Evolutionary conservation across 208 protist species (phyloP).

Genomic region (Phytomonas francai): DNA sequence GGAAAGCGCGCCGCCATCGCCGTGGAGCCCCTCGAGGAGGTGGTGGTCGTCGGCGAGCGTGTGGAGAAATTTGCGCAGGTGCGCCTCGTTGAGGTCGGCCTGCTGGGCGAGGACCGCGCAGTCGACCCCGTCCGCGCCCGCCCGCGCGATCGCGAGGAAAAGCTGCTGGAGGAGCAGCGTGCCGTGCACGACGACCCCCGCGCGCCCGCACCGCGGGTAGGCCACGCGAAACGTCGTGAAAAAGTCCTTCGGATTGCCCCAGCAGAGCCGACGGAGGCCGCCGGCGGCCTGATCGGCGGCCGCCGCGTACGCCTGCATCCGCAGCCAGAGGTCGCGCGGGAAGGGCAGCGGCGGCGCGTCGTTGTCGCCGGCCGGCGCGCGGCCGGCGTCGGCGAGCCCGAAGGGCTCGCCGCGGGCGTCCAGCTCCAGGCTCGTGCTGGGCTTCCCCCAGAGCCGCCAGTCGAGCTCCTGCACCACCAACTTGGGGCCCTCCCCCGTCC

Average conservation of each 20-base stretch:
- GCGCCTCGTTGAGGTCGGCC: constrained; percentile 13
- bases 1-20: no score
- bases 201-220: constrained; percentile 23
- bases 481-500: constrained; percentile 8
- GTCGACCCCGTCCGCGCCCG: constrained; percentile 18
- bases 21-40: constrained; percentile 4
- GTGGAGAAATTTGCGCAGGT: constrained; percentile 22
- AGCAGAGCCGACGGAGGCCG: constrained; percentile 16
- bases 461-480: constrained; percentile 20
- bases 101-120: constrained; percentile 20
- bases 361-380: constrained; percentile 1
- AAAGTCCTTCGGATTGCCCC: constrained; percentile 14
- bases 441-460: constrained; percentile 23
- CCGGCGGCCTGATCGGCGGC: constrained; percentile 13
- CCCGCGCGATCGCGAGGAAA: constrained; percentile 25
- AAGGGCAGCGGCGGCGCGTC: constrained; percentile 19
- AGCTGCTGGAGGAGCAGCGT: constrained; percentile 28
- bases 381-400: constrained; percentile 7
- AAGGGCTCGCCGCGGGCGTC: constrained; percentile 1
- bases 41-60: constrained; percentile 16
- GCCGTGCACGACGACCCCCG: constrained; percentile 22
- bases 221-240: constrained; percentile 19
- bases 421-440: background rate
- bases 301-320: constrained; percentile 17
- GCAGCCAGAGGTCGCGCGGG: constrained; percentile 14